Evolutionary conservation across 352 stramenopile genomes (phyloP), one percentile per base, ranked within the genome.

Genomic region (Pythium scleroteichum): DNA sequence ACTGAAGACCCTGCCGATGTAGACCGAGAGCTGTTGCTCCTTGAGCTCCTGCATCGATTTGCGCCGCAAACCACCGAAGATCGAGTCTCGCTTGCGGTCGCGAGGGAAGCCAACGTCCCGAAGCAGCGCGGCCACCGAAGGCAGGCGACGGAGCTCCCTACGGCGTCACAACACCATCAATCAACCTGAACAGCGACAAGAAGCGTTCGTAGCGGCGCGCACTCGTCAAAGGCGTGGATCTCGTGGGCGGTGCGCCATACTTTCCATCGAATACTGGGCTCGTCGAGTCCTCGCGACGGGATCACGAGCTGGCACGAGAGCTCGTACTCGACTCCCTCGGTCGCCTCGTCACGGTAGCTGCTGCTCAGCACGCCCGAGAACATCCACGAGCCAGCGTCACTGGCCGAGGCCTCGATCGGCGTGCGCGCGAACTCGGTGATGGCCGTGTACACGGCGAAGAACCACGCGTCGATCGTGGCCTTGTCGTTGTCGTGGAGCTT

Each of bases 401-500:
- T 59, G 41, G 81, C 65, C 24, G 52, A 75, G 45, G 56, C 59
- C 5, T 66, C 69, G 52, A 90, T 79, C 20, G 71, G 62, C 17
- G 80, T 61, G 1, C 75, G 78, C 59, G 72, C 52, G 53, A 78
- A 81, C 64, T 91, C 77, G 8, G 83, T 88, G 59, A 90, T 90
- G 12, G 81, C 74, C 33, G 74, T 73, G 64, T 93, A 93, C 42
- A 91, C 76, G 3, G 79, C 81, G 29, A 82, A 79, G 69, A 93
- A 93, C 83, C 83, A 93, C 26, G 81, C 83, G 42, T 93, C 83
- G 0, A 73, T 88, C 14, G 79, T 91, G 32, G 76, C 77, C 51
- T 87, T 87, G 69, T 93, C 83, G 52, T 78, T 81, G 64, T 91
- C 82, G 53, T 90, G 79, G 38, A 93, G 73, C 59, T 87, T 87